Evolutionary conservation across 164 flowering plant genomes (phyloP).

Genomic region (Stephania japonica): DNA sequence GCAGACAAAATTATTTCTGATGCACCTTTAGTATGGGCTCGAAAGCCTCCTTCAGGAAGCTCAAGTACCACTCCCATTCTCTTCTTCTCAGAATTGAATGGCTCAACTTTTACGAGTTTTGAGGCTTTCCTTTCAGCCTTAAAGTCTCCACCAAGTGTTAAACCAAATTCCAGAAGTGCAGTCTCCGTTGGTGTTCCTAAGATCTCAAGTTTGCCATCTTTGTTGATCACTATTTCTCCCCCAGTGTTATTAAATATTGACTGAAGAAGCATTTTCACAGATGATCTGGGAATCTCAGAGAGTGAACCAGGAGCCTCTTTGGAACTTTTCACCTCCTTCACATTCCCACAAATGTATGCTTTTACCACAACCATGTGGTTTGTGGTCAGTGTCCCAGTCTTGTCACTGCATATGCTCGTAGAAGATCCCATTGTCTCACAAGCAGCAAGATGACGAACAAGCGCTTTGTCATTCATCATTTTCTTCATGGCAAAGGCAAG

Average conservation of each 20-base stretch:
- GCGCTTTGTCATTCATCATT: constrained; percentile 97
- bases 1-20: constrained; percentile 83
- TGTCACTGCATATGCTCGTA: constrained; percentile 91
- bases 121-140: constrained; percentile 43
- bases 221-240: constrained; percentile 66
- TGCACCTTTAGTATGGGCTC: constrained; percentile 88
- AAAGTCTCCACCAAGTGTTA: constrained; percentile 74
- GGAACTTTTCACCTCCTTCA: constrained; percentile 36
- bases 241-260: constrained; percentile 92
- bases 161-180: constrained; percentile 85
- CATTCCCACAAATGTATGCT: constrained; percentile 64
- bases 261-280: constrained; percentile 44
- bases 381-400: constrained; percentile 93
- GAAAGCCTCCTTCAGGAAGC: constrained; percentile 57
- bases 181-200: constrained; percentile 89
- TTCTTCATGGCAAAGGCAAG: constrained; percentile 99
- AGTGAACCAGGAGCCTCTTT: constrained; percentile 19
- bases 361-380: constrained; percentile 94
- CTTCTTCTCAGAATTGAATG: constrained; percentile 88
- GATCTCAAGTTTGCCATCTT: constrained; percentile 58
- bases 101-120: constrained; percentile 74
- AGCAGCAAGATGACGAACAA: constrained; percentile 88
- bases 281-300: constrained; percentile 54
- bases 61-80: constrained; percentile 81
- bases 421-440: constrained; percentile 99